Base-by-base conservation (phyloP, 495 filamentous ascomycete genomes). In the Lepidopterella palustris region DNA sequence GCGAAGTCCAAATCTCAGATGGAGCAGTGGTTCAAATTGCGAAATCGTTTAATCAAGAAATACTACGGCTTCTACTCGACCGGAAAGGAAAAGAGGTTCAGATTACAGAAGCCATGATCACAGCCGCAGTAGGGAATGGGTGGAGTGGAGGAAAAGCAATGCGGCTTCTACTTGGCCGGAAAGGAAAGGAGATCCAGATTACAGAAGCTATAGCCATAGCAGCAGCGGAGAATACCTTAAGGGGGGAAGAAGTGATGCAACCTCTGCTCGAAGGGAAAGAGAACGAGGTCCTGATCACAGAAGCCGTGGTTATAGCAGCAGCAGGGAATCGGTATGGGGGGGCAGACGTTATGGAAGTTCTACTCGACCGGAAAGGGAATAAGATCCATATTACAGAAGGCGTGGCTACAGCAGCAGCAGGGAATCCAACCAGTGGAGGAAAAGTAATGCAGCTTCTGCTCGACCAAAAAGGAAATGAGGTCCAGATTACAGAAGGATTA, bases 31-130 rank as follows among this genome's bases (percentile, higher is more conserved):
- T 60, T 67, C 47, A n/a, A n/a, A n/a, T n/a, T n/a, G n/a, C n/a
- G n/a, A n/a, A n/a, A n/a, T n/a, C n/a, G n/a, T n/a, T n/a, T n/a
- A n/a, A n/a, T n/a, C n/a, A n/a, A 42, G 39, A 9, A 42, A 27
- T 65, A 40, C 42, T 64, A 4, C 18, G 4, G 8, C 40, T 67
- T 61, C n/a, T n/a, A n/a, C 48, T 67, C 24, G 42, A 65, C 6
- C 50, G 49, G 57, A 45, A 57, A 2, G 62, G 57, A 39, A 52
- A 61, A 18, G 40, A 64, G 25, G 27, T 65, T 31, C 48, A 23
- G 24, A 61, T 61, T 28, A 67, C 62, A 18, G 45, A 67, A 13
- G 35, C 28, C 1, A 27, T 54, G 3, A 23, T 54, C n/a, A 35
- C 1, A 29, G 51, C 25, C n/a, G 28, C 51, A 31, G 29, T 23